Evolutionary conservation across 31 red algal genomes (phyloP), one percentile per base, ranked within the genome.

Genomic region (Porphyra umbilicalis): DNA sequence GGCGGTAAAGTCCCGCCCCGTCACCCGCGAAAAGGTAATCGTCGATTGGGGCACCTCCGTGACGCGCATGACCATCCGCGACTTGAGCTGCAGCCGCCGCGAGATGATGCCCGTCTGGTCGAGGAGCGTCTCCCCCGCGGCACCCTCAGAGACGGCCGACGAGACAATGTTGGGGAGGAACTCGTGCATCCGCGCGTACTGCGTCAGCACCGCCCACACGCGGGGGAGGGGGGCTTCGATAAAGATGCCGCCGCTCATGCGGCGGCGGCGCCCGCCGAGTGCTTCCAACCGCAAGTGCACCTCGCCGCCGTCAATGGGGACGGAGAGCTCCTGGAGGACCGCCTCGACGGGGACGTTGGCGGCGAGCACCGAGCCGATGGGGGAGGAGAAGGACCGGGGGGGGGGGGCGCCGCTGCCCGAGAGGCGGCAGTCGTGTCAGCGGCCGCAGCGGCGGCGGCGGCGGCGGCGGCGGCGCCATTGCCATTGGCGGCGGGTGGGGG

Each of bases 191-290:
- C 83, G 79, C 34, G 78, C 76, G 80, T 98, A 98, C 8, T 91
- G 81, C 14, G 96, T 98, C 32, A 98, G 88, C 35, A 94, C 90
- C 29, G 90, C 40, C 96, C 96, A 98, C 32, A 98, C 90, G n/a
- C 88, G 46, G 29, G 87, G 76, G 33, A 89, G 37, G 14, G 90
- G 39, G 2, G 90, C 83, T 36, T 74, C 79, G 40, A 98, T 82
- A 15, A 76, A 25, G 30, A 98, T 83, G 31, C 81, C 71, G 39
- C 90, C 90, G 25, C 79, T 78, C 18, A 93, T 81, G 4, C 90
- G 81, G 9, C 90, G 90, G 36, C 85, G 82, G 0, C 90, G 90
- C 67, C 85, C 82, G 36, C 90, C 90, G 0, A 93, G 82, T 15
- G 81, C 79, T 80, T 93, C 86, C 25, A 71, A 29, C 57, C 57